phyloP scores from a whole-genome alignment of 208 protist genomes.

The Leishmania aethiopica region DNA sequence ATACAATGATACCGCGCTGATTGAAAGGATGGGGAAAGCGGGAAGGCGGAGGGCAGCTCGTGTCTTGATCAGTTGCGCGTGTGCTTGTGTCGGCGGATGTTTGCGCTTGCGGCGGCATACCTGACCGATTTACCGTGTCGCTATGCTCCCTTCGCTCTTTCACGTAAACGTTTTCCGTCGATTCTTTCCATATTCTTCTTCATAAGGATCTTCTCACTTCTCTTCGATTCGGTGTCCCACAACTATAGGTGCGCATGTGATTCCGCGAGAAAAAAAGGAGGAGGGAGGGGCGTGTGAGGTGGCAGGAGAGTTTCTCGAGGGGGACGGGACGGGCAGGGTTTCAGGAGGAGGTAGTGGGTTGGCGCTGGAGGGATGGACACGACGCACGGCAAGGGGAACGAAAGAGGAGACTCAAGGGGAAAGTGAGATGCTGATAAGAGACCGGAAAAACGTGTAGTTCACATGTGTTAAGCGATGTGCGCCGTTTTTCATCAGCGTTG shows the following conservation, averaged over 20 bases:
- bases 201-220: background rate
- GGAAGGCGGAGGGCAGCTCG: background rate
- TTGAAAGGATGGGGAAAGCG: background rate
- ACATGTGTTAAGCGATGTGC: too few relatives aligned
- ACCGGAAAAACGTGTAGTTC: too few relatives aligned
- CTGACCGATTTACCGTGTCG: background rate
- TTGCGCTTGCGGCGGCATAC: background rate
- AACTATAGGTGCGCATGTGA: background rate
- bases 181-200: background rate
- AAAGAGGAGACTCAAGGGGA: background rate
- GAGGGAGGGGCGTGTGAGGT: background rate
- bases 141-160: background rate
- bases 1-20: background rate
- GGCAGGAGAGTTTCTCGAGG: background rate
- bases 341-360: background rate
- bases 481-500: background rate
- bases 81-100: background rate
- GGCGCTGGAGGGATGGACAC: background rate
- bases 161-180: background rate
- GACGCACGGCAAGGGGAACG: background rate
- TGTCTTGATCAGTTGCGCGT: background rate
- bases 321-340: background rate
- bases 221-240: background rate
- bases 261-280: background rate
- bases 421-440: too few relatives aligned